Evolutionary conservation across 73 alveolate species (phyloP).

Genomic region (Paramecium octaurelia): DNA sequence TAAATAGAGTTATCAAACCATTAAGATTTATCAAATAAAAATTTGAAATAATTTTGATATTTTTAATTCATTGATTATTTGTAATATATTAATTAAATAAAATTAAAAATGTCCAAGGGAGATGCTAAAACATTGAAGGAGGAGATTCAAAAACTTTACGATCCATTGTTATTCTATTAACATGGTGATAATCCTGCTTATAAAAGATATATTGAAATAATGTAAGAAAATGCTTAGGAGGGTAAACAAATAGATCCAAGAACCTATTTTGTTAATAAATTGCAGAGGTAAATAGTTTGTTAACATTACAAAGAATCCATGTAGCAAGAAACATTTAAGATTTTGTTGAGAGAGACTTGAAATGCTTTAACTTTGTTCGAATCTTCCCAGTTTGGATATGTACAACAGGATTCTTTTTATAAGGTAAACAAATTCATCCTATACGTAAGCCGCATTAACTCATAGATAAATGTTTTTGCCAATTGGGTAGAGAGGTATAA

Average conservation of each 20-base stretch:
- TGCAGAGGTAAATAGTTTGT: constrained; percentile 20
- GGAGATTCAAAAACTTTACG: constrained; percentile 51
- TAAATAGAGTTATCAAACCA: not conserved
- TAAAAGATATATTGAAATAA: constrained; percentile 49
- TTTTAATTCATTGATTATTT: not conserved
- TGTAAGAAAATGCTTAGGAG: constrained; percentile 47
- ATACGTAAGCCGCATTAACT: not conserved
- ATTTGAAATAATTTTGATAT: not conserved
- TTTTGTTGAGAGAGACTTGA: constrained; percentile 52
- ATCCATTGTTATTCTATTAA: constrained; percentile 48
- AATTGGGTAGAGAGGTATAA: constrained; percentile 52
- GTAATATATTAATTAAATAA: not conserved
- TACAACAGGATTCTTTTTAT: constrained; percentile 48
- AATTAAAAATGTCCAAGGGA: not conserved
- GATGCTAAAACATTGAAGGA: constrained; percentile 17
- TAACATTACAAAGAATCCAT: not conserved
- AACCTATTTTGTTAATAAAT: constrained; percentile 45
- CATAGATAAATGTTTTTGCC: constrained; percentile 50
- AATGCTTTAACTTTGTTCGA: constrained; percentile 51
- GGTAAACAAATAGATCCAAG: constrained; percentile 61
- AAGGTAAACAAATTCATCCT: not conserved
- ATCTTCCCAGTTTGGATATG: constrained; percentile 55
- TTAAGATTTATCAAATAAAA: not conserved
- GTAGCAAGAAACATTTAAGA: constrained; percentile 53
- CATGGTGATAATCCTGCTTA: constrained; percentile 65